phyloP scores from a whole-genome alignment of 441 rosid species.

The Populus trichocarpa region DNA sequence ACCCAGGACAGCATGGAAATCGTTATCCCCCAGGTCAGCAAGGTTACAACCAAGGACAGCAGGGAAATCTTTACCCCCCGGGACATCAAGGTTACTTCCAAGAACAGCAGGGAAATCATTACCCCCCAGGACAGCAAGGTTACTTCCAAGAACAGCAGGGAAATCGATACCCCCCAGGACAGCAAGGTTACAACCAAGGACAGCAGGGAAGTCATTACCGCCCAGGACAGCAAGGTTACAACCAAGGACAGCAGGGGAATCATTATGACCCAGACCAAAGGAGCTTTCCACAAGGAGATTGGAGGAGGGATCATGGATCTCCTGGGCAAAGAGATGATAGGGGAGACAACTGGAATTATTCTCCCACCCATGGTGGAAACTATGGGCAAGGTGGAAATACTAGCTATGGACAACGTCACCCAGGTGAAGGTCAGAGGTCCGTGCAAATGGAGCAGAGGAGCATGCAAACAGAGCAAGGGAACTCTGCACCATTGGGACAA shows the following conservation, averaged over 20 bases:
- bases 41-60: too few relatives aligned
- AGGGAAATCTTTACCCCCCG: background rate
- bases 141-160: too few relatives aligned
- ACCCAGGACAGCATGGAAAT: background rate
- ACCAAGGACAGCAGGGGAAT: background rate
- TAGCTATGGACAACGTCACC: slow-evolving; percentile 28
- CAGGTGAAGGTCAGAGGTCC: slow-evolving; percentile 28
- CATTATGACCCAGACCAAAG: slow-evolving; percentile 21
- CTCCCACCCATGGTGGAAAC: slow-evolving; percentile 24
- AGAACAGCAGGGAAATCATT: background rate
- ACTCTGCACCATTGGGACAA: slow-evolving; percentile 36
- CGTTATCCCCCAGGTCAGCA: background rate
- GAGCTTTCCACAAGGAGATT: slow-evolving; percentile 23
- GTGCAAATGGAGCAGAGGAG: slow-evolving; percentile 39
- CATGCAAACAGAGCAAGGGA: slow-evolving; percentile 39
- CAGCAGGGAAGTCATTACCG: background rate
- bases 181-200: background rate
- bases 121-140: too few relatives aligned
- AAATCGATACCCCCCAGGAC: background rate
- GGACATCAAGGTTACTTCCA: background rate
- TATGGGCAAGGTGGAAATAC: slow-evolving; percentile 19
- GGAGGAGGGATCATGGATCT: slow-evolving; percentile 15
- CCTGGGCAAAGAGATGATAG: slow-evolving; percentile 31
- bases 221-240: background rate
- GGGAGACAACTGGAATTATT: slow-evolving; percentile 36